These are phyloP conservation scores for Phytopythium litorale DNA, from an alignment of 352 stramenopile genomes.

Conservation along the genomic window DNA sequence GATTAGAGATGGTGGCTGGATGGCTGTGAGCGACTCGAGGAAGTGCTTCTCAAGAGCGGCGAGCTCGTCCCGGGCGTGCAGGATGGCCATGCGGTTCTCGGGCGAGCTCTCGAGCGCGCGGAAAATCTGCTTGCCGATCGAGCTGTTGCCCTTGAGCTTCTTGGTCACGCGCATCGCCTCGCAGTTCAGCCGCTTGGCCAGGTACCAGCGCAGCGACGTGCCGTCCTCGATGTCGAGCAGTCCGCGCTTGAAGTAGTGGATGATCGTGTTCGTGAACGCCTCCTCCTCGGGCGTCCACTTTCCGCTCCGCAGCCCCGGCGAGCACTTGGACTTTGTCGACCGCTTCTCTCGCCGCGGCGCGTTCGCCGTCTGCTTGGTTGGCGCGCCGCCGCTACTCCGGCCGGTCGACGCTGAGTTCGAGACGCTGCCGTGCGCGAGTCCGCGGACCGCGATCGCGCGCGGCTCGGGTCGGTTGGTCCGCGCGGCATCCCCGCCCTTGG, in stretches of 20 bases:
- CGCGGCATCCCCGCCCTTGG: neutral
- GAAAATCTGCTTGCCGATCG: conserved; percentile 88
- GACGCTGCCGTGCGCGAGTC: neutral
- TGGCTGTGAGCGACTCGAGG: conserved; percentile 53
- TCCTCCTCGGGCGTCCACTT: conserved; percentile 87
- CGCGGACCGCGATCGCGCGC: neutral
- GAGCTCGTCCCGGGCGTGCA: conserved; percentile 48
- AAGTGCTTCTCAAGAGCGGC: conserved; percentile 65
- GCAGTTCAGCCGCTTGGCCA: conserved; percentile 82
- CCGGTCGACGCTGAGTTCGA: neutral
- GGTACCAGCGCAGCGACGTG: conserved; percentile 82
- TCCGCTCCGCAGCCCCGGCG: conserved; percentile 70
- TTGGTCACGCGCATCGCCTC: conserved; percentile 88
- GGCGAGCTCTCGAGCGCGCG: conserved; percentile 63
- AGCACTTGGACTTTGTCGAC: conserved; percentile 86
- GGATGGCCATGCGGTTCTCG: conserved; percentile 52
- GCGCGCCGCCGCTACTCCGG: neutral
- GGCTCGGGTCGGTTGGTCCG: neutral
- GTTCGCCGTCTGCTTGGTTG: neutral
- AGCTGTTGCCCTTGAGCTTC: conserved; percentile 87
- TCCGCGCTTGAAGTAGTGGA: conserved; percentile 83
- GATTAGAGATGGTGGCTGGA: neutral
- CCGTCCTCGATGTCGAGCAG: conserved; percentile 77
- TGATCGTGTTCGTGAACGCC: conserved; percentile 80
- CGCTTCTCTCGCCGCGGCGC: conserved; percentile 44